phyloP scores from a whole-genome alignment of 1,284 basidiomycete genomes.

The Acaromyces ingoldii region DNA sequence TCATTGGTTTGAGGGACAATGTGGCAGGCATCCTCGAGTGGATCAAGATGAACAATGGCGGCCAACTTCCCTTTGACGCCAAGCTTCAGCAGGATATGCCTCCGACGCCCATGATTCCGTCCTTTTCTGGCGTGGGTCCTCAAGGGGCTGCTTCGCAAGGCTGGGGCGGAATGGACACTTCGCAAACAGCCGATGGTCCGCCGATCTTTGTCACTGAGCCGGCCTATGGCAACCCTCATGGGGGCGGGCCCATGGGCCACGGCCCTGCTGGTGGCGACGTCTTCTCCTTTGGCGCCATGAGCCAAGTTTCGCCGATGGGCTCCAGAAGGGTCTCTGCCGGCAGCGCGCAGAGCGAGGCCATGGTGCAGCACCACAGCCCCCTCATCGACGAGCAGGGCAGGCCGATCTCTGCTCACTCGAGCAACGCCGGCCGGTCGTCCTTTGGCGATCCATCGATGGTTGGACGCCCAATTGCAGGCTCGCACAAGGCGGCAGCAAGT shows the following conservation, averaged over 20 bases:
- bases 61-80: constrained; percentile 30
- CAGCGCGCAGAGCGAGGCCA: neutral
- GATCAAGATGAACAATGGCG: constrained; percentile 32
- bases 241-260: constrained; percentile 12
- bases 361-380: neutral
- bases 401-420: too few relatives aligned
- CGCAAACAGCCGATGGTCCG: constrained; percentile 25
- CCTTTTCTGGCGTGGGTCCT: neutral
- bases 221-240: too few relatives aligned
- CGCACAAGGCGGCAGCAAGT: constrained; percentile 12
- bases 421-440: constrained; percentile 7
- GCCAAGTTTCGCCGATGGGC: constrained; percentile 20
- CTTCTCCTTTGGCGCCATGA: constrained; percentile 15
- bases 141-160: neutral
- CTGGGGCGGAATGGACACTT: constrained; percentile 17
- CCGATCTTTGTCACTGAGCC: constrained; percentile 41
- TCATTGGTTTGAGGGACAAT: constrained; percentile 24
- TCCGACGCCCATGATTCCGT: constrained; percentile 19
- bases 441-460: constrained; percentile 18
- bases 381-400: neutral
- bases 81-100: constrained; percentile 28
- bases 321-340: constrained; percentile 6
- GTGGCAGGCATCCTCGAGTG: constrained; percentile 29
- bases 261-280: constrained; percentile 3
- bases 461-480: neutral